A percentile compares a stretch with the other conserved stretches of the same genome.
phyloP scores from a whole-genome alignment of 257 asterid genomes.

The Plantago elongata region DNA sequence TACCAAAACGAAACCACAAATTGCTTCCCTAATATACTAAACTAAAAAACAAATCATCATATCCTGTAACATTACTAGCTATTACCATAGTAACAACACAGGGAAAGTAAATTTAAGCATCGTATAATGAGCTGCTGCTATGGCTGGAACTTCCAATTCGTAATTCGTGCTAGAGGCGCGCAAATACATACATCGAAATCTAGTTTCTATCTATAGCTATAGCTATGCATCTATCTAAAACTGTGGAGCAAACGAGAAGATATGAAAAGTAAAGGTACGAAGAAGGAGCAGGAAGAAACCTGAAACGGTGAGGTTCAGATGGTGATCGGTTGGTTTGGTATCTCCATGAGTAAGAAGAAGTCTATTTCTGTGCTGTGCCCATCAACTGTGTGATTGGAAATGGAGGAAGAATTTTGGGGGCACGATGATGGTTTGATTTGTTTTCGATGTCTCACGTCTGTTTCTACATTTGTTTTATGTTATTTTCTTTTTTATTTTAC shows the following conservation, averaged over 20 bases:
- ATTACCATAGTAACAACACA: too few species aligned
- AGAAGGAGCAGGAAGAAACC: slow-evolving; percentile 23
- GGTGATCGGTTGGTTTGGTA: slow-evolving; percentile 21
- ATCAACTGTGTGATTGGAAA: slow-evolving; percentile 23
- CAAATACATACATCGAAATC: too few species aligned
- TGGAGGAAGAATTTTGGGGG: slow-evolving; percentile 22
- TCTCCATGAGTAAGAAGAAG: slow-evolving; percentile 18
- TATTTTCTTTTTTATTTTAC: neutral
- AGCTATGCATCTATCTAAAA: too few species aligned
- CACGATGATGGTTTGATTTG: slow-evolving; percentile 29
- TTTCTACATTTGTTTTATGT: neutral
- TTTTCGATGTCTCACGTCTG: neutral
- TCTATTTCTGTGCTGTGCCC: slow-evolving; percentile 5
- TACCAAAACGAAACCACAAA: too few species aligned
- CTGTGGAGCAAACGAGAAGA: slow-evolving; percentile 5
- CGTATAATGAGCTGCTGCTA: too few species aligned
- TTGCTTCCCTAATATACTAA: too few species aligned
- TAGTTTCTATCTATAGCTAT: too few species aligned
- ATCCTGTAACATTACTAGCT: too few species aligned
- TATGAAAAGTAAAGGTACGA: slow-evolving; percentile 4
- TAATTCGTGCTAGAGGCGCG: too few species aligned
- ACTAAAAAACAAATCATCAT: too few species aligned
- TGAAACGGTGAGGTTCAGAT: slow-evolving; percentile 34
- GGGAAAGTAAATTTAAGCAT: too few species aligned
- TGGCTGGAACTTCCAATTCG: too few species aligned